Evolutionary conservation across 2,329 filamentous ascomycete genomes (phyloP).

Genomic region (Arthrobotrys pseudoclavata): DNA sequence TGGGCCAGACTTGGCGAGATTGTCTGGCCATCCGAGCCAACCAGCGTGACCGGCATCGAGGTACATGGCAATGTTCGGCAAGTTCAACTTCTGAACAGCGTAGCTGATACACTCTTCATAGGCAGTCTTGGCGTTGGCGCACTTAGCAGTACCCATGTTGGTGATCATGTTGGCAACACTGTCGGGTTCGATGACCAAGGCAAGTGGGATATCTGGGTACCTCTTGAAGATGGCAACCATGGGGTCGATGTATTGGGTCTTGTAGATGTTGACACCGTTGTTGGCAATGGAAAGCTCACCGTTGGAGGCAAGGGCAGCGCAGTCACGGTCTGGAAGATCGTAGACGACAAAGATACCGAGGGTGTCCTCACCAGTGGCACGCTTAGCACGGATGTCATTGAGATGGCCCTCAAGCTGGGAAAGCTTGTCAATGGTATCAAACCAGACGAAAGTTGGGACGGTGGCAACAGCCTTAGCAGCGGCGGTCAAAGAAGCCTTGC

Average conservation of each 20-base stretch:
- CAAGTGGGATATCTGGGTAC: slow-evolving; percentile 62
- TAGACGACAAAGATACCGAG: slow-evolving; percentile 71
- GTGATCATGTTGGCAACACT: slow-evolving; percentile 74
- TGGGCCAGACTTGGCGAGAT: slow-evolving; percentile 70
- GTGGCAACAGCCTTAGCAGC: slow-evolving; percentile 70
- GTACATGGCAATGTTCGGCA: slow-evolving; percentile 73
- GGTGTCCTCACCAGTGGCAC: slow-evolving; percentile 49
- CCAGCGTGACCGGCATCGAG: slow-evolving; percentile 73
- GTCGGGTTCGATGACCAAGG: slow-evolving; percentile 70
- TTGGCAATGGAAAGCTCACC: slow-evolving; percentile 71
- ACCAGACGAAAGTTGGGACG: slow-evolving; percentile 71
- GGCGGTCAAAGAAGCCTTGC: slow-evolving; percentile 61
- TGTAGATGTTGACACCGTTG: slow-evolving; percentile 71
- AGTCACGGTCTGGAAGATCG: slow-evolving; percentile 73
- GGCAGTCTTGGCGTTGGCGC: slow-evolving; percentile 68
- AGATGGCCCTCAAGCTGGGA: slow-evolving; percentile 69
- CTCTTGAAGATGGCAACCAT: slow-evolving; percentile 66
- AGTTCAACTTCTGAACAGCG: slow-evolving; percentile 70
- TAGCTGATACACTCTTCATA: slow-evolving; percentile 71
- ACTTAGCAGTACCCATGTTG: slow-evolving; percentile 71
- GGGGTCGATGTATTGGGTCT: slow-evolving; percentile 70
- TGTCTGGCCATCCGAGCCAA: slow-evolving; percentile 73
- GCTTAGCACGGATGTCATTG: slow-evolving; percentile 66
- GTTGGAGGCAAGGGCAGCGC: slow-evolving; percentile 72
- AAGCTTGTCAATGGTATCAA: slow-evolving; percentile 70